A percentile compares a stretch with the other conserved stretches of the same genome.
Evolutionary conservation across 1,139 yeast genomes (phyloP).

Genomic region (Geotrichum bryndzae): DNA sequence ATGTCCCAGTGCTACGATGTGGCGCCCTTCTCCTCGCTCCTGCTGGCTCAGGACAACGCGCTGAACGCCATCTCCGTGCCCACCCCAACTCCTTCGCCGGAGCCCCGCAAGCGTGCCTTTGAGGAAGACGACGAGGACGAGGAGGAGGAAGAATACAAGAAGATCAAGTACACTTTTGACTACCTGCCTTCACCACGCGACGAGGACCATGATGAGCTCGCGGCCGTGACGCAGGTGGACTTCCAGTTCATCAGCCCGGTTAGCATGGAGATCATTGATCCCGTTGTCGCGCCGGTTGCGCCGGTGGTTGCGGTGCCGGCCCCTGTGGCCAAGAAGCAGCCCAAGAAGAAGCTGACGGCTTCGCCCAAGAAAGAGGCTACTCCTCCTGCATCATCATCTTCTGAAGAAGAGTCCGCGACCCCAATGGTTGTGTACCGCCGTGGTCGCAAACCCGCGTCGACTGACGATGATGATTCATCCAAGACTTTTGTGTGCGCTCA

Average conservation of each 20-base stretch:
- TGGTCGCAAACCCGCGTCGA: slow-evolving; percentile 31
- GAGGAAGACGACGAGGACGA: slow-evolving; percentile 1
- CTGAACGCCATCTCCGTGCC: slow-evolving; percentile 1
- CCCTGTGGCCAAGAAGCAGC: background rate
- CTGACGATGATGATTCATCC: slow-evolving; percentile 21
- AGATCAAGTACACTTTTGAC: background rate
- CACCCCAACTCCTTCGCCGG: slow-evolving; percentile 8
- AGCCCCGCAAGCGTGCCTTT: slow-evolving; percentile 4
- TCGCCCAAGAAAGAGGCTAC: background rate
- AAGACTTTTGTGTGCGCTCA: slow-evolving; percentile 33
- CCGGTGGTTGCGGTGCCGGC: background rate
- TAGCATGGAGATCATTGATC: background rate
- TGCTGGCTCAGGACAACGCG: background rate
- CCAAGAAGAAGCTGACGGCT: background rate
- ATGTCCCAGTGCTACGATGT: slow-evolving; percentile 3
- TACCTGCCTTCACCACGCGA: background rate
- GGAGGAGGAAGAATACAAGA: background rate
- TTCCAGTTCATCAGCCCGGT: background rate
- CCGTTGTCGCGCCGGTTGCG: background rate
- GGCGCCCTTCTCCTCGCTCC: slow-evolving; percentile 1
- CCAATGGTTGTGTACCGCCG: slow-evolving; percentile 21
- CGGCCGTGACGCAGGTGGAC: background rate
- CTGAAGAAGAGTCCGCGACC: background rate
- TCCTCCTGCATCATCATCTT: background rate
- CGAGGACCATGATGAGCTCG: background rate